Evolutionary conservation across 1,284 basidiomycete species (phyloP).

Genomic region (Xerocomus amazonicus): DNA sequence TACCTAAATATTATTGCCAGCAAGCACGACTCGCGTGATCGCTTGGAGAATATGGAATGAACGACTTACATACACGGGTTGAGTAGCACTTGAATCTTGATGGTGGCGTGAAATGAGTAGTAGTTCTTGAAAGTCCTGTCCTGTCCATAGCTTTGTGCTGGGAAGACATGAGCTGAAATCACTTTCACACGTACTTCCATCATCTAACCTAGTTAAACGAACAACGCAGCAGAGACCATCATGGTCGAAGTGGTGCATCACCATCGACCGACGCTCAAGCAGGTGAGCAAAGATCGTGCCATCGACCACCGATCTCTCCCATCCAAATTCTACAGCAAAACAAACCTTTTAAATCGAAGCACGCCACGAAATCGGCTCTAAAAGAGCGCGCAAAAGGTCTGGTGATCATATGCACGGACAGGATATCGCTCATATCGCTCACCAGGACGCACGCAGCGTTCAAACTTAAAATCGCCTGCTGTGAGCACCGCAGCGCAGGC

Average conservation of each 20-base stretch:
- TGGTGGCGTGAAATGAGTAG: background rate
- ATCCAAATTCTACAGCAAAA: slow-evolving; percentile 59
- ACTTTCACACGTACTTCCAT: background rate
- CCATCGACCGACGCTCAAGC: slow-evolving; percentile 83
- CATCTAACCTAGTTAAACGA: no score
- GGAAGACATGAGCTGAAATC: no score
- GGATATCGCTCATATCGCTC: slow-evolving; percentile 1
- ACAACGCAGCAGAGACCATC: background rate
- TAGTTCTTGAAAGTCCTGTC: no score
- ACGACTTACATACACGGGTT: background rate
- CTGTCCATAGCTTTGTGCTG: no score
- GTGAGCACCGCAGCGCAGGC: slow-evolving; percentile 47
- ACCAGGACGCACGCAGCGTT: slow-evolving; percentile 52
- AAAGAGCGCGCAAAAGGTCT: slow-evolving; percentile 82
- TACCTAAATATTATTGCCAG: slow-evolving; percentile 17
- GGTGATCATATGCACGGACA: slow-evolving; percentile 4
- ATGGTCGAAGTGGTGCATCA: slow-evolving; percentile 43
- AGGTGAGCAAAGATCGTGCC: slow-evolving; percentile 43
- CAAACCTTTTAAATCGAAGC: slow-evolving; percentile 86
- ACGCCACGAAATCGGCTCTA: slow-evolving; percentile 78
- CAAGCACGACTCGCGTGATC: slow-evolving; percentile 7
- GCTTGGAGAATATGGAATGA: background rate
- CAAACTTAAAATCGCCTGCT: slow-evolving; percentile 49
- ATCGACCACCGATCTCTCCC: background rate
- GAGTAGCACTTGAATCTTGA: background rate